Evolutionary conservation across 257 asterid genomes (phyloP).

Genomic region (Cinchona pubescens): DNA sequence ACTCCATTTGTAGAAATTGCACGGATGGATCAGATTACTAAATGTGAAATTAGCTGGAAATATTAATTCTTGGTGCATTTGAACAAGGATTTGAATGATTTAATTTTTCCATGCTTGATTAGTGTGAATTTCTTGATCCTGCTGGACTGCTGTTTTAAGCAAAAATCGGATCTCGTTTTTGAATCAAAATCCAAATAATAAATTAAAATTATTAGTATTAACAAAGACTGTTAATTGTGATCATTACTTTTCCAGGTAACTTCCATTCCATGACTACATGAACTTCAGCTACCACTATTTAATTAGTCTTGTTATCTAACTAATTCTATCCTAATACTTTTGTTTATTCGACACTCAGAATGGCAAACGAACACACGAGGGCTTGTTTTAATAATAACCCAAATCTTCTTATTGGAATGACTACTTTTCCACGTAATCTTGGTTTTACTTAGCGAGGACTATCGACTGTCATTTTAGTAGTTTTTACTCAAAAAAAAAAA

Average conservation of each 20-base stretch:
- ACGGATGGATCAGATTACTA: background rate
- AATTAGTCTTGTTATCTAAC: no score
- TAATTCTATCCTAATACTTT: background rate
- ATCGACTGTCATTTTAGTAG: no score
- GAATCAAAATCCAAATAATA: background rate
- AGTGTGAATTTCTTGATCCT: slow-evolving; percentile 15
- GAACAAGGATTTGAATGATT: background rate
- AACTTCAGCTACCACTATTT: background rate
- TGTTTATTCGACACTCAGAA: background rate
- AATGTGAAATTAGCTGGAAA: background rate
- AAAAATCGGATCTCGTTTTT: slow-evolving; percentile 24
- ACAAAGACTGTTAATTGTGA: background rate
- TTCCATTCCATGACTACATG: background rate
- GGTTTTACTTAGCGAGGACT: no score
- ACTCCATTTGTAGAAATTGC: background rate
- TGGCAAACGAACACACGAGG: no score
- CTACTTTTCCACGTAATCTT: no score
- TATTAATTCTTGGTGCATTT: background rate
- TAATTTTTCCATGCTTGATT: slow-evolving; percentile 2
- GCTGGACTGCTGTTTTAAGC: slow-evolving; percentile 13
- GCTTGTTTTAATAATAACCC: no score
- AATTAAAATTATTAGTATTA: background rate
- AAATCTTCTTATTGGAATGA: no score
- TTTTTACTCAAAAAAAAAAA: no score
- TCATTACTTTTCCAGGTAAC: background rate